Conservation (phyloP, 2,329 filamentous ascomycete genomes). For the Cercospora sp. region DNA sequence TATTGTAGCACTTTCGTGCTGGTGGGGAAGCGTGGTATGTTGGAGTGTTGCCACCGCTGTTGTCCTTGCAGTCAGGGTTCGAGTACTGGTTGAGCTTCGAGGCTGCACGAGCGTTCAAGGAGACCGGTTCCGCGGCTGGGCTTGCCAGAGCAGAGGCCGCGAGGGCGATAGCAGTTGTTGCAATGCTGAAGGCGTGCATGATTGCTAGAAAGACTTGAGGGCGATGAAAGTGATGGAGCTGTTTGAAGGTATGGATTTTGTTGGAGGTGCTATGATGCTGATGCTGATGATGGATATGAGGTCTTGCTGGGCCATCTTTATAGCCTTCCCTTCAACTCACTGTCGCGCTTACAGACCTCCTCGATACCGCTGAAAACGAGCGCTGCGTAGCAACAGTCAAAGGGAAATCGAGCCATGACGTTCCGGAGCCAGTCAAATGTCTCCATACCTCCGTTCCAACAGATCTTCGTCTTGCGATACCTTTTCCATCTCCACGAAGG, state of each 20-base stretch:
- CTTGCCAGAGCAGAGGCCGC: background rate
- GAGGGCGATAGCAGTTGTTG: background rate
- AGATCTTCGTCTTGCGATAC: background rate
- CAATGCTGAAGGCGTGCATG: background rate
- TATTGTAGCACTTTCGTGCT: conserved; percentile 13
- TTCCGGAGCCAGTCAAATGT: background rate
- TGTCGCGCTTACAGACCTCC: background rate
- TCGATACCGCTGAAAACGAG: background rate
- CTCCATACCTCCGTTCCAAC: background rate
- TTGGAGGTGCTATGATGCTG: background rate
- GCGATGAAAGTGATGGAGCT: background rate
- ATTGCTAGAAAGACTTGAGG: too few relatives aligned
- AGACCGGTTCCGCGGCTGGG: background rate
- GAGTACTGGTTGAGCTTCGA: conserved; percentile 14
- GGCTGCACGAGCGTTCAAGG: background rate
- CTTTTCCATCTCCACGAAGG: background rate
- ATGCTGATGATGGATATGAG: background rate
- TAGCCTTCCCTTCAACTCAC: background rate
- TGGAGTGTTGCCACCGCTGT: conserved; percentile 12
- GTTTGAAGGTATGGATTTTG: background rate
- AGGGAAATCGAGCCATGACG: background rate
- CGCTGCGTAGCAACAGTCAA: background rate
- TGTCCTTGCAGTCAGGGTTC: conserved; percentile 9
- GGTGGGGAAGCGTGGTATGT: conserved; percentile 12
- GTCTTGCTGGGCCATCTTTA: background rate